Evolutionary conservation across 768 basidiomycete species (phyloP), one percentile per base, ranked within the genome.

Genomic region (Calocybe cyanea): DNA sequence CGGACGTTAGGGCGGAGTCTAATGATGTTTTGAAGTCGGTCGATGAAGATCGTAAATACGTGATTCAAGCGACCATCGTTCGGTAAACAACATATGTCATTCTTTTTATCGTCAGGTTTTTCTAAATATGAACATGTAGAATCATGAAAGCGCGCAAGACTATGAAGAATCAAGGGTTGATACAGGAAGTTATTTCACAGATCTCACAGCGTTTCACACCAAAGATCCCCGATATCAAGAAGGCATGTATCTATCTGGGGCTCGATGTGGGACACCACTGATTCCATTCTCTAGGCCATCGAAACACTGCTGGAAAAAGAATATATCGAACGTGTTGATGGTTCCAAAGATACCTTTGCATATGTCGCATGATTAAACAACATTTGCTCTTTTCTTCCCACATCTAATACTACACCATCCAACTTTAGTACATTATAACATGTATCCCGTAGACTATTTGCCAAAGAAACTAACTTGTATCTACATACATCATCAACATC

Each of bases 131-230:
- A 17, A n/a, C 25, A 18, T 15, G 17, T 40, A 90, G 90, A 37
- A 91, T 95, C 64, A 94, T 94, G 92, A 94, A 94, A 66, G 91
- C 92, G 18, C 81, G 91, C 31, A 94, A 93, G 78, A 90, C 87
- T 52, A 87, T 93, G 85, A 94, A 94, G 77, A 92, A 92, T 67
- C 91, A 94, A 61, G 76, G 81, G 0, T 65, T 94, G 57, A 92
- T 94, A 52, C 85, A 86, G 56, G 92, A 95, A 58, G 90, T 93
- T 53, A 90, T 91, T 56, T 86, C 87, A 6, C 92, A 93, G 64
- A 89, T 94, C 54, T 84, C 87, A 7, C 81, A 88, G 58, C 79
- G 92, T 38, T 94, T 93, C 65, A 80, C 88, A 13, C 95, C 95
- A 24, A 93, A 92, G 75, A 90, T 97, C 44, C 86, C 90, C 6